Base-by-base conservation (phyloP, 148 eudicot genomes). In the Nepenthes mirabilis region DNA sequence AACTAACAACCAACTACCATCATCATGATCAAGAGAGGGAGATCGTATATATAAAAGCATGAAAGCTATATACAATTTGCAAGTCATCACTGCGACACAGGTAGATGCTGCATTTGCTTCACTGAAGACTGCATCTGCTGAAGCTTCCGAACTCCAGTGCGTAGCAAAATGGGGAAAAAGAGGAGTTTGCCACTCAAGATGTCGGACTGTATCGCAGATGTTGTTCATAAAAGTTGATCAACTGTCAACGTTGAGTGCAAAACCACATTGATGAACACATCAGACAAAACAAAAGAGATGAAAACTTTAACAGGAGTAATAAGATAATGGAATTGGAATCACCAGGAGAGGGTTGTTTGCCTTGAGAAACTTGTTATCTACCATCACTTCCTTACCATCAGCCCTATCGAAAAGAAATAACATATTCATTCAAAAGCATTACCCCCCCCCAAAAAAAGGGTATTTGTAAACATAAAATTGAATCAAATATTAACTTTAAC, bases 301-400 rank as follows among this genome's bases (percentile, higher is more conserved):
- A 47, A 52, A 56, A 49, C 12, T 13, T 13, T 40, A 14, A n/a
- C 7, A 55, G 67, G 9, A 57, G 9, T 34, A 4, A 36, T 34
- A 4, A 36, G 57, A 54, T 52, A 34, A 57, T 23, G 53, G 32
- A 59, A 56, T 36, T 9, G 37, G 6, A 62, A 66, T 67, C 80
- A 93, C 98, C 93, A 93, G 67, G 36, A 68, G 81, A 40, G 98
- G 98, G 73, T 86, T 55, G 74, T 86, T 74, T 43, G 89, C 83
- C 76, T 81, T 88, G 77, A 93, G 94, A 64, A 64, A 86, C 63
- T 84, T 83, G 81, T 88, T 93, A 54, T 86, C 91, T 55, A 93
- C 95, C 70, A 73, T 68, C 68, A 86, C 87, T 73, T 86, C 90
- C 64, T 67, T 80, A 35, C 98, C 98, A 77, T 93, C 95, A 52